These are phyloP conservation scores for Pseudogymnoascus sp. DNA, from an alignment of 2,329 filamentous ascomycete genomes.

Conservation along the genomic window DNA sequence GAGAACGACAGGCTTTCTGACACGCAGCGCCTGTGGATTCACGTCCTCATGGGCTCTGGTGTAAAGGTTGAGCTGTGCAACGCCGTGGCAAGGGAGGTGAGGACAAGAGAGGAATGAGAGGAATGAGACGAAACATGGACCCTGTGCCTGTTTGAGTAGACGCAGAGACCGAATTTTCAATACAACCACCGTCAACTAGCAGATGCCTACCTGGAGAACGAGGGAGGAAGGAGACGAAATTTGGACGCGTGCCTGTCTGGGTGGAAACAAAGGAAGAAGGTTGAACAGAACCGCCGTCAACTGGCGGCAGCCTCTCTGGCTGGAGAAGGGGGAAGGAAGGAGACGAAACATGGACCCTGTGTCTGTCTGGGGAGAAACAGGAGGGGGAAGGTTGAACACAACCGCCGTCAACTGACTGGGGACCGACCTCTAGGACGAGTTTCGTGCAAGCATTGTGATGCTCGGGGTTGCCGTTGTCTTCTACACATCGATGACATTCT, in stretches of 20 bases:
- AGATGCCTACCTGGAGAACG: not conserved
- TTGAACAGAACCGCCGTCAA: not conserved
- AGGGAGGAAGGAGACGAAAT: not conserved
- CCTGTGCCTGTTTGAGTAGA: not conserved
- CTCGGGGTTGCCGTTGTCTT: not conserved
- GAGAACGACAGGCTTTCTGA: constrained; percentile 92
- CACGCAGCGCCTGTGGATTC: constrained; percentile 93
- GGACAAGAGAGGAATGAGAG: not conserved
- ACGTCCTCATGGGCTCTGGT: constrained; percentile 80
- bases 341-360: not conserved
- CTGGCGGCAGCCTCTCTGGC: not conserved
- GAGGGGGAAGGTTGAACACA: not conserved
- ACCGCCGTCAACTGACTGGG: not conserved
- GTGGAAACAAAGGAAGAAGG: not conserved
- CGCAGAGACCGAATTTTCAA: not conserved
- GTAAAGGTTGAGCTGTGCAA: constrained; percentile 77
- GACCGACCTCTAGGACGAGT: not conserved
- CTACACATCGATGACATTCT: not conserved
- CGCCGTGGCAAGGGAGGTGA: constrained; percentile 34
- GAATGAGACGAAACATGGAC: not conserved
- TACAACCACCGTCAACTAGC: not conserved
- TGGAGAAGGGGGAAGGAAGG: not conserved
- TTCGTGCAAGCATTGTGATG: not conserved
- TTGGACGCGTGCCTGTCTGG: not conserved
- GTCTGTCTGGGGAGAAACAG: not conserved